Evolutionary conservation across 1,284 basidiomycete species (phyloP), one percentile per base, ranked within the genome.

Genomic region (Schizopora paradoxa): DNA sequence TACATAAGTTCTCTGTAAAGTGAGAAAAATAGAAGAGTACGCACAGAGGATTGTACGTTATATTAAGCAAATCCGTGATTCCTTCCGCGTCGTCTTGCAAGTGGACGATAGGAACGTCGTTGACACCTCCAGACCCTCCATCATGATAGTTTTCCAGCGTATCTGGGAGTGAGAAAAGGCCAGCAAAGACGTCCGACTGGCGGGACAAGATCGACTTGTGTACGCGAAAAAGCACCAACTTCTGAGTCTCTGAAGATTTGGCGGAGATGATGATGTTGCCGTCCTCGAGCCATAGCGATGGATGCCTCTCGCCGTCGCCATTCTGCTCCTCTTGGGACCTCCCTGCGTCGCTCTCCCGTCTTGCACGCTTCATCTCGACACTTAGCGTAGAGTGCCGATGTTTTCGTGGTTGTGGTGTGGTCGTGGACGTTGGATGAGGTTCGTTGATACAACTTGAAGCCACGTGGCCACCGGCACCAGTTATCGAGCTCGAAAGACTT

Each of bases 11-110:
- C n/a, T n/a, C n/a, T n/a, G n/a, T n/a, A n/a, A n/a, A n/a, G n/a
- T n/a, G 32, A 29, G 13, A 6, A 29, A 11, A 7, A 8, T 5
- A 18, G 14, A 13, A 6, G 7, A 13, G 21, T 7, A 21, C 31
- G 32, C 32, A 43, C 41, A 33, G n/a, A 3, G 41, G 41, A 13
- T 35, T 32, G 19, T 43, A 43, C 18, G 14, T 34, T 21, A 34
- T 32, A n/a, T 43, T 18, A 11, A 35, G 21, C 22, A 43, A 11
- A 21, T 11, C 32, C 16, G 32, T 32, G 16, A 43, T 43, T 14
- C 35, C 26, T 3, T 43, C 41, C 6, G 31, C 29, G 10, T 8
- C 8, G 25, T 43, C 41, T 34, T 28, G 31, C 29, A 43, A 19
- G 8, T 6, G 21, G 23, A 45, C 22, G 43, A 33, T 28, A 16